Evolutionary conservation across 208 protist species (phyloP), one percentile per base, ranked within the genome.

Genomic region (Vickermania spadyakhi): DNA sequence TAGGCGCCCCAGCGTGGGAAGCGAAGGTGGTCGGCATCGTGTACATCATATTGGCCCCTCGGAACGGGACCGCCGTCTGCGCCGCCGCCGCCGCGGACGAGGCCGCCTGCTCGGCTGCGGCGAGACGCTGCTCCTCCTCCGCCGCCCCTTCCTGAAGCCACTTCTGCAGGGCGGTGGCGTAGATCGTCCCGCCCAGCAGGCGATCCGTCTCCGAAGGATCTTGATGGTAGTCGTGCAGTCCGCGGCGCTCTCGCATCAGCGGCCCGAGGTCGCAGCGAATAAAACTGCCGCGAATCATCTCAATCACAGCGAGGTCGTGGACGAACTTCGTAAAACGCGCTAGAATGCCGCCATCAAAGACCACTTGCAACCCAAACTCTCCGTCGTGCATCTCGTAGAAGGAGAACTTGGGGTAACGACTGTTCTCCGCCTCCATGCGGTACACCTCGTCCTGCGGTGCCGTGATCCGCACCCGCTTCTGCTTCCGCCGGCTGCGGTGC

Each of bases 191-290:
- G 55, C 86, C 82, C 50, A 80, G 81, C 23, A 90, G 58, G 26
- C 78, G 78, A 57, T 75, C 64, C 28, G 84, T 73, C n/a, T 90
- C 79, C 61, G 89, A 78, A 23, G 79, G 71, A 21, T 70, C 22
- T 41, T 76, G 70, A 21, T 75, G 62, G 22, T 72, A 64, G n/a
- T 92, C 85, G 60, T 84, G 73, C 56, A 83, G 58, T 0, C 62
- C 70, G 0, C 80, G 80, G 5, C 82, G 82, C 58, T 90, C 86
- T 72, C 89, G 83, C 62, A 89, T 73, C 26, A 93, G 64, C 1
- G 81, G 80, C 14, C 80, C 72, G 41, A 89, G 57, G 65, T 93
- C 83, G 52, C 82, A 89, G 22, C 86, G 82, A 14, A 93, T 72
- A 50, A 81, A 84, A 21, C 61, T 65, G 64, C 77, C 74, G 68